Evolutionary conservation across 805 yeast genomes (phyloP).

Genomic region (Schwanniomyces sp.): DNA sequence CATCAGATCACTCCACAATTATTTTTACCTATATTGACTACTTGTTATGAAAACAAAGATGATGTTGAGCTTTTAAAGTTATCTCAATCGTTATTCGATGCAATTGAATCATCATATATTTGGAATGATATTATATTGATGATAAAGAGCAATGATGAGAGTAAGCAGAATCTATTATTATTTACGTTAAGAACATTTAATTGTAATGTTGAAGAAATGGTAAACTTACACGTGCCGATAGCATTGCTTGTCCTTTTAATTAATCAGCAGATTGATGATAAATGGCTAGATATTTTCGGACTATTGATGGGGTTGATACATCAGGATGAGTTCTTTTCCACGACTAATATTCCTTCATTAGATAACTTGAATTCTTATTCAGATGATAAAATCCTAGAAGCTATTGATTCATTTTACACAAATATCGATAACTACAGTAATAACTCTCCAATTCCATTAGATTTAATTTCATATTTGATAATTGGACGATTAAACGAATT

Average conservation of each 20-base stretch:
- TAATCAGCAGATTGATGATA: slow-evolving; percentile 8
- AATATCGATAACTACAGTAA: slow-evolving; percentile 3
- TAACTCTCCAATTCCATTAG: slow-evolving; percentile 12
- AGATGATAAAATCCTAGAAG: background rate
- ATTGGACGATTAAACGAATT: slow-evolving; percentile 16
- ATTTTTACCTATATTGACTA: slow-evolving; percentile 61
- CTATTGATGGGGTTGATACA: slow-evolving; percentile 57
- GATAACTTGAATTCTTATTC: background rate
- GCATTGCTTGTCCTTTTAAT: slow-evolving; percentile 51
- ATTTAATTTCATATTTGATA: slow-evolving; percentile 15
- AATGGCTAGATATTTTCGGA: slow-evolving; percentile 43
- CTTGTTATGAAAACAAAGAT: slow-evolving; percentile 33
- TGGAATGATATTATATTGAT: slow-evolving; percentile 64
- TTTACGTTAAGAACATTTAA: slow-evolving; percentile 68
- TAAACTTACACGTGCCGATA: slow-evolving; percentile 72
- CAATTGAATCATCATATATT: slow-evolving; percentile 76
- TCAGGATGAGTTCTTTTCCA: slow-evolving; percentile 48
- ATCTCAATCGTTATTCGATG: slow-evolving; percentile 76
- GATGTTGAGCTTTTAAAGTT: slow-evolving; percentile 51
- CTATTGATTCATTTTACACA: slow-evolving; percentile 4
- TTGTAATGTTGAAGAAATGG: slow-evolving; percentile 85
- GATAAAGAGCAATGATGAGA: slow-evolving; percentile 25
- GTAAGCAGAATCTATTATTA: slow-evolving; percentile 47
- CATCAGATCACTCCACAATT: slow-evolving; percentile 67
- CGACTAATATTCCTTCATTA: slow-evolving; percentile 1